Evolutionary conservation across 1,139 yeast genomes (phyloP).

Genomic region (Diutina pseudorugosa): DNA sequence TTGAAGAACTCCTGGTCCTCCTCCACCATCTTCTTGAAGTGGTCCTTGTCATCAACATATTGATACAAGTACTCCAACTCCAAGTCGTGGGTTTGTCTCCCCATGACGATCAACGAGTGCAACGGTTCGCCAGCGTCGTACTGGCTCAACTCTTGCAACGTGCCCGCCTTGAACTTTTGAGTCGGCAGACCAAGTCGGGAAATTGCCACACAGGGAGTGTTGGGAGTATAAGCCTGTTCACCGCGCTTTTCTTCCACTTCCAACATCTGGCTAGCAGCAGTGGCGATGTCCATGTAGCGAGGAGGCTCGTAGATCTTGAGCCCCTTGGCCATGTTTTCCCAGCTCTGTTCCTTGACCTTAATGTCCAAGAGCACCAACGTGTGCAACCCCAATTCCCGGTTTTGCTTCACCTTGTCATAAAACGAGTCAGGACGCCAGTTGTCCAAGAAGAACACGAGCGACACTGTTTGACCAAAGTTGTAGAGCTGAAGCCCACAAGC

Average conservation of each 20-base stretch:
- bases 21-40: conserved; percentile 44
- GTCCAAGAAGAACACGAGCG: conserved; percentile 90
- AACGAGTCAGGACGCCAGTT: conserved; percentile 94
- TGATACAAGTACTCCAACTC: conserved; percentile 79
- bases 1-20: conserved; percentile 71
- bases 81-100: conserved; percentile 88
- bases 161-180: conserved; percentile 77
- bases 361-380: conserved; percentile 82
- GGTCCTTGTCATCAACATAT: conserved; percentile 56
- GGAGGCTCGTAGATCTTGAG: conserved; percentile 92
- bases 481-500: conserved; percentile 94
- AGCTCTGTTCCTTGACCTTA: conserved; percentile 92
- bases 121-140: conserved; percentile 92
- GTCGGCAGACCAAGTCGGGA: conserved; percentile 82
- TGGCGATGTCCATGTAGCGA: conserved; percentile 83
- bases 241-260: conserved; percentile 73
- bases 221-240: conserved; percentile 66
- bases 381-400: conserved; percentile 81
- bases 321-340: conserved; percentile 91
- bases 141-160: conserved; percentile 57
- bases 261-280: conserved; percentile 77
- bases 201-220: conserved; percentile 89
- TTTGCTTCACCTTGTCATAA: conserved; percentile 80
- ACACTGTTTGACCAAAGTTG: conserved; percentile 93
- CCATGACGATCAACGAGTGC: conserved; percentile 82